Conservation (phyloP, 176 grass and related monocot genomes). For the Pharus latifolius region DNA sequence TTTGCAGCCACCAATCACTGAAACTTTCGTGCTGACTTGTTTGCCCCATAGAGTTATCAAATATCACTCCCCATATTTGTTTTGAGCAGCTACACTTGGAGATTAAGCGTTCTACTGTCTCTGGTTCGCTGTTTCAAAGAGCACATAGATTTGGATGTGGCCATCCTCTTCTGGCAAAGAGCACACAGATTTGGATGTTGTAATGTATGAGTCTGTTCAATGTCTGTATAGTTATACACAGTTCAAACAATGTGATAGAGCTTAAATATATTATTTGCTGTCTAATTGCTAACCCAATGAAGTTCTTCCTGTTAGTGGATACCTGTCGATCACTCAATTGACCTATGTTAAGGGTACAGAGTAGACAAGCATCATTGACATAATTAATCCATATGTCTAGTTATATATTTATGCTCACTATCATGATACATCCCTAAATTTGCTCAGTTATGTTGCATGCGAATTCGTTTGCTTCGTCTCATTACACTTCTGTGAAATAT, state of each 20-base stretch:
- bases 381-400: neutral
- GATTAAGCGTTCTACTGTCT: too few species aligned
- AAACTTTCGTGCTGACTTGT: too few species aligned
- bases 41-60: too few species aligned
- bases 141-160: too few species aligned
- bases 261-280: neutral
- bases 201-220: too few species aligned
- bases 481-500: neutral
- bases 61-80: too few species aligned
- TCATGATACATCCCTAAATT: neutral
- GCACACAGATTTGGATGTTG: too few species aligned
- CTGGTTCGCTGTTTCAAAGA: too few species aligned
- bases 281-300: neutral
- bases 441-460: neutral
- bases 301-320: neutral
- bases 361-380: neutral
- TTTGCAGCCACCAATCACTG: too few species aligned
- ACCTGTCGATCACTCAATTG: neutral
- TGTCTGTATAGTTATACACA: neutral
- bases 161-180: too few species aligned
- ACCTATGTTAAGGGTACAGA: neutral
- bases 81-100: too few species aligned
- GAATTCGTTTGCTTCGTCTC: neutral
- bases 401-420: neutral
- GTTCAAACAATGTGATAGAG: neutral